Evolutionary conservation across 2,329 filamentous ascomycete species (phyloP).

Genomic region (Talaromyces pinophilus): DNA sequence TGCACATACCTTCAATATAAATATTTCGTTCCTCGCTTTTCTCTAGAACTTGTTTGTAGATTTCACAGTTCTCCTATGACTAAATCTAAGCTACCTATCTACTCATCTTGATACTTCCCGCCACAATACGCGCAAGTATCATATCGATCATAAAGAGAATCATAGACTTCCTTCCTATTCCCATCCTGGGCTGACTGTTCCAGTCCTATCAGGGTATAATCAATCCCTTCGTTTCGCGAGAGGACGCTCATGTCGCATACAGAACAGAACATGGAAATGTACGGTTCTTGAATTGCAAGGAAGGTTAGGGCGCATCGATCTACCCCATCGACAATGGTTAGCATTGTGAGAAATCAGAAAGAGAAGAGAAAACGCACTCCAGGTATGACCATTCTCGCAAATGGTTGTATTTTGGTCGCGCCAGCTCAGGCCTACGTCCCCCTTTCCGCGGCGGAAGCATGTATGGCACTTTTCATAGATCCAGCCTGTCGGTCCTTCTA

Average conservation of each 20-base stretch:
- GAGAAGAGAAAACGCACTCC: constrained; percentile 39
- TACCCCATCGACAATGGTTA: too few relatives aligned
- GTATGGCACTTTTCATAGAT: constrained; percentile 55
- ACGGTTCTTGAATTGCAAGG: constrained; percentile 56
- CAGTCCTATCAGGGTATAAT: constrained; percentile 13
- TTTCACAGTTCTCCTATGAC: neutral
- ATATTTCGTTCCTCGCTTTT: neutral
- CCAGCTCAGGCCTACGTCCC: constrained; percentile 45
- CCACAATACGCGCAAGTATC: constrained; percentile 40
- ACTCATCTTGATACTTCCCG: constrained; percentile 35
- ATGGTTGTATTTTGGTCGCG: constrained; percentile 49
- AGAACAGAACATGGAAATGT: constrained; percentile 56
- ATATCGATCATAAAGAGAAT: constrained; percentile 34
- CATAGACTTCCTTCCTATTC: constrained; percentile 25
- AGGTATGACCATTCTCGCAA: constrained; percentile 56
- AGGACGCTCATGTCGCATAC: constrained; percentile 52
- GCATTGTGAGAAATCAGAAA: too few relatives aligned
- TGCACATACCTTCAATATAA: constrained; percentile 8
- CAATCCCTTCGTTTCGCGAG: constrained; percentile 47
- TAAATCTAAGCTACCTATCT: neutral
- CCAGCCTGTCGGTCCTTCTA: constrained; percentile 29
- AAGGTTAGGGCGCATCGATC: constrained; percentile 58
- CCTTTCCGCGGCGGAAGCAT: constrained; percentile 41
- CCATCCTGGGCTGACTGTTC: neutral
- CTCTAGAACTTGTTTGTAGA: neutral